These are phyloP conservation scores for Thermothielavioides terrestris DNA, from an alignment of 495 filamentous ascomycete species.

Conservation along the genomic window DNA sequence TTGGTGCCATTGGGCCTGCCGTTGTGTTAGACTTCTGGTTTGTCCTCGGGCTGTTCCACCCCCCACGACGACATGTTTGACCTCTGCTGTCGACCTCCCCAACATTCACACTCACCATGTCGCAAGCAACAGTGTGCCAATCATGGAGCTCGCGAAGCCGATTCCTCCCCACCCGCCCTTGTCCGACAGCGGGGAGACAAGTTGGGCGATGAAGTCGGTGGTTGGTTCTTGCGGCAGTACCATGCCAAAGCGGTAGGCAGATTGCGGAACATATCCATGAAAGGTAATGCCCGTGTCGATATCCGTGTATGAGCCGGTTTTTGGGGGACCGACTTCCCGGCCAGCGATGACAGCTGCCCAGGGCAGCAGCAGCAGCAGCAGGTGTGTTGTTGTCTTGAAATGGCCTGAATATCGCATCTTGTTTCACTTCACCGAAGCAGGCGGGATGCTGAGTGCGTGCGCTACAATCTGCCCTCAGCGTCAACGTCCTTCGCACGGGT, in stretches of 20 bases:
- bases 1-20: neutral
- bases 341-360: neutral
- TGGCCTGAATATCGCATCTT: too few relatives aligned
- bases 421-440: too few relatives aligned
- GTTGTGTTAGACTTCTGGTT: neutral
- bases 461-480: too few relatives aligned
- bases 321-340: slow-evolving; percentile 17
- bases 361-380: neutral
- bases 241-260: slow-evolving; percentile 23
- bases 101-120: slow-evolving; percentile 9
- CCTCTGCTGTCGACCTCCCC: neutral
- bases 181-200: slow-evolving; percentile 13
- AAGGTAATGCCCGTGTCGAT: slow-evolving; percentile 19
- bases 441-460: too few relatives aligned
- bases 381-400: too few relatives aligned
- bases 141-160: slow-evolving; percentile 16
- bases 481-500: too few relatives aligned
- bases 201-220: slow-evolving; percentile 25
- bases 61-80: too few relatives aligned
- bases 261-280: slow-evolving; percentile 11
- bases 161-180: slow-evolving; percentile 23
- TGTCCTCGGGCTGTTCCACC: too few relatives aligned
- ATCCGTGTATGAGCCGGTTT: slow-evolving; percentile 22
- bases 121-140: slow-evolving; percentile 12
- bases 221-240: slow-evolving; percentile 13